Conservation (phyloP, 2,329 filamentous ascomycete species). For the Fusarium metavorans region DNA sequence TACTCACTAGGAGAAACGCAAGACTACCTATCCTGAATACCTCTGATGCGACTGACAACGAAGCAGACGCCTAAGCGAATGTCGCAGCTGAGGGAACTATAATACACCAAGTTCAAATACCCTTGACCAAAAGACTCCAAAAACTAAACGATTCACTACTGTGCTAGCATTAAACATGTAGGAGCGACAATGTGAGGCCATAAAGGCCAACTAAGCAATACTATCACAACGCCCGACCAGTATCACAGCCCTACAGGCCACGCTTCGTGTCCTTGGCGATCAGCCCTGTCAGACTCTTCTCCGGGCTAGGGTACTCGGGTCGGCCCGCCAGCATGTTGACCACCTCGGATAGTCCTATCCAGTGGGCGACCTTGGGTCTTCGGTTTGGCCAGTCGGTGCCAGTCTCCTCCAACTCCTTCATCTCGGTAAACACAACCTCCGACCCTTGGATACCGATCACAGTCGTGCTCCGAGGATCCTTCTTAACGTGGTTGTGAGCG, state of each 20-base stretch:
- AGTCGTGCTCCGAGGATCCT: slow-evolving; percentile 77
- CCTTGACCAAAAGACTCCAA: background rate
- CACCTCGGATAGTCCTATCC: slow-evolving; percentile 82
- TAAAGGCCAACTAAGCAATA: slow-evolving; percentile 19
- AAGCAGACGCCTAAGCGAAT: background rate
- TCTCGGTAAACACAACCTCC: slow-evolving; percentile 85
- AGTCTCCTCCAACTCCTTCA: slow-evolving; percentile 82
- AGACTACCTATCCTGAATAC: background rate
- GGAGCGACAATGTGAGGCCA: slow-evolving; percentile 17
- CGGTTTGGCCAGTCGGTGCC: slow-evolving; percentile 96
- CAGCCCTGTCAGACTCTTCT: slow-evolving; percentile 62
- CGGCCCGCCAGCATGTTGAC: slow-evolving; percentile 88
- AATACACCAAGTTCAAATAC: background rate
- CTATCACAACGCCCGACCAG: slow-evolving; percentile 21
- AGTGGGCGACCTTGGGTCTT: slow-evolving; percentile 86
- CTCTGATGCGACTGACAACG: background rate
- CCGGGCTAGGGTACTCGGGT: slow-evolving; percentile 64
- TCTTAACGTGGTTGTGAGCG: slow-evolving; percentile 74
- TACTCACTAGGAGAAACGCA: background rate
- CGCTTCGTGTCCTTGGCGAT: slow-evolving; percentile 72
- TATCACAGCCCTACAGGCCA: slow-evolving; percentile 50
- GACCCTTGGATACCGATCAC: slow-evolving; percentile 96
- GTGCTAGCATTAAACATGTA: slow-evolving; percentile 37
- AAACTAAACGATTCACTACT: slow-evolving; percentile 33
- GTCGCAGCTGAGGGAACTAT: background rate